Conservation (phyloP, 2,329 filamentous ascomycete genomes). For the Fusarium udum region DNA sequence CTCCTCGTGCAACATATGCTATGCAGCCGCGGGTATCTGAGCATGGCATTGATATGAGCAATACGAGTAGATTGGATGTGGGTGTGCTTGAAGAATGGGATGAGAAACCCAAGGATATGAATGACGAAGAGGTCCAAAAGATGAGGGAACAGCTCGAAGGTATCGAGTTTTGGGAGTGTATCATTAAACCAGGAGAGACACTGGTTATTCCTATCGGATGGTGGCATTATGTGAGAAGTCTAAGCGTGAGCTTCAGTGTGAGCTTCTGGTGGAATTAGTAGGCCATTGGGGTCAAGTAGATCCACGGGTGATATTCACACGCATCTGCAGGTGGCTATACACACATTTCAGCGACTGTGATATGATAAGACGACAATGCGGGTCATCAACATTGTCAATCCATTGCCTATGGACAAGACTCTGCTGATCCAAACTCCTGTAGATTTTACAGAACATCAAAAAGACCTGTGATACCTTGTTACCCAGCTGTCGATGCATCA, state of each 20-base stretch:
- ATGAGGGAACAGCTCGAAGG: conserved; percentile 61
- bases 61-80: conserved; percentile 84
- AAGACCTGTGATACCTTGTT: conserved; percentile 1
- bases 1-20: conserved; percentile 66
- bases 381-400: background rate
- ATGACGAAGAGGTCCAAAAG: conserved; percentile 48
- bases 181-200: conserved; percentile 83
- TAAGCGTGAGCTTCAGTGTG: conserved; percentile 90
- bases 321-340: background rate
- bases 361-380: background rate
- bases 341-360: background rate
- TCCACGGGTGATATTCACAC: background rate
- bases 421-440: background rate
- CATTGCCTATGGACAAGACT: background rate
- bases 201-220: conserved; percentile 92
- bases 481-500: conserved; percentile 41
- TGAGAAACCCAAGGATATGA: conserved; percentile 41
- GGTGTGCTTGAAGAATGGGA: conserved; percentile 74
- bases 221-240: conserved; percentile 95
- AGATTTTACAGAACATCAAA: background rate
- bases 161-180: conserved; percentile 76
- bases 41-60: conserved; percentile 87
- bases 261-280: conserved; percentile 91
- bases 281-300: background rate
- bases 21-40: conserved; percentile 72